These are phyloP conservation scores for Xylaria sp. DNA, from an alignment of 495 filamentous ascomycete species.

Conservation along the genomic window DNA sequence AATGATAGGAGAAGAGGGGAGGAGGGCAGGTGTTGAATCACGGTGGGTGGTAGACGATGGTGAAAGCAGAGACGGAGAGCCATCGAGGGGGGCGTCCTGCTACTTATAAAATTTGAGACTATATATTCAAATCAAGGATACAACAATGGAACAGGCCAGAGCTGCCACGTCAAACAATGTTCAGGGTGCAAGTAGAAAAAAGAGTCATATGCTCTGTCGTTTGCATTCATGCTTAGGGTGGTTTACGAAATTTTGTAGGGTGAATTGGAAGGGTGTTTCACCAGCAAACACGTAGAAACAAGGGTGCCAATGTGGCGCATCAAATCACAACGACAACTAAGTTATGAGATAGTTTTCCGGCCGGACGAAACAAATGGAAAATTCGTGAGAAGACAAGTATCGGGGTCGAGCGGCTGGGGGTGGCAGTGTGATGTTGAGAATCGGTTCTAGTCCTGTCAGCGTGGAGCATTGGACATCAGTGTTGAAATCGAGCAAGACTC, in stretches of 20 bases:
- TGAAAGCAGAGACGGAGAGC: background rate
- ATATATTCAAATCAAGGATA: background rate
- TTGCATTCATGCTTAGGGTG: conserved; percentile 6
- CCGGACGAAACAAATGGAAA: conserved; percentile 18
- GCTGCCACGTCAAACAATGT: conserved; percentile 21
- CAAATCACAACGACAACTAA: background rate
- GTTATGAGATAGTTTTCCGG: background rate
- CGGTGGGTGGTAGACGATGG: background rate
- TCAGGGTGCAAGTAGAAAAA: conserved; percentile 23
- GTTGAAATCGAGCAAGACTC: background rate
- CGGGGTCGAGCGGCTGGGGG: conserved; percentile 9
- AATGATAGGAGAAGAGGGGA: background rate
- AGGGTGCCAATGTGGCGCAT: conserved; percentile 3
- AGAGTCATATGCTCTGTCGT: conserved; percentile 21
- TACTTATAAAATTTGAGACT: background rate
- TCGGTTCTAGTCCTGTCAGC: background rate
- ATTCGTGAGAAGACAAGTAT: background rate
- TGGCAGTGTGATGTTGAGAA: conserved; percentile 14
- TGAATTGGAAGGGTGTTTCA: background rate
- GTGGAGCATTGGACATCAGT: background rate
- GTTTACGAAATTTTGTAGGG: background rate
- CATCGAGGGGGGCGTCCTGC: background rate
- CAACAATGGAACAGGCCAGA: background rate
- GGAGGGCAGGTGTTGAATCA: background rate
- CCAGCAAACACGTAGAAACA: background rate